These are phyloP conservation scores for Phytophthora nicotianae DNA, from an alignment of 352 stramenopile genomes.

Conservation along the genomic window DNA sequence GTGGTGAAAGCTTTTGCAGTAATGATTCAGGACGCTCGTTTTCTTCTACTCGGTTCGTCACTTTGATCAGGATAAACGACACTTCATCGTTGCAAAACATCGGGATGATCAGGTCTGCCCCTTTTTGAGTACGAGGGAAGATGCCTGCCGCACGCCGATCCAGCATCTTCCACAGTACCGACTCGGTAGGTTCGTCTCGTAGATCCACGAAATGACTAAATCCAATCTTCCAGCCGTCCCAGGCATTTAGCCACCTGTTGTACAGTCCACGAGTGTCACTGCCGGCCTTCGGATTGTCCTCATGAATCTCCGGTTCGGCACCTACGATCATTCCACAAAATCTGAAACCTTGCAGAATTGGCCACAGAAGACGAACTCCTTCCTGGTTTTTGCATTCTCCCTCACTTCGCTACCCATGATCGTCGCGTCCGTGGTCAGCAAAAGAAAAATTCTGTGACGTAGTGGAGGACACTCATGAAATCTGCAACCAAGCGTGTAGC, in stretches of 20 bases:
- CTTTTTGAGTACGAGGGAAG: not conserved
- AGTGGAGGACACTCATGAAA: conserved; percentile 31
- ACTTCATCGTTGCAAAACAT: not conserved
- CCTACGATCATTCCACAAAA: too few relatives aligned
- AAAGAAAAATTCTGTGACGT: conserved; percentile 9
- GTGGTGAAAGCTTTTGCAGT: too few relatives aligned
- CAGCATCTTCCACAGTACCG: not conserved
- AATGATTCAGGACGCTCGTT: too few relatives aligned
- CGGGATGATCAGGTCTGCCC: not conserved
- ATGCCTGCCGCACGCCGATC: conserved; percentile 1
- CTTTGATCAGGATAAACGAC: too few relatives aligned
- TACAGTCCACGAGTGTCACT: too few relatives aligned
- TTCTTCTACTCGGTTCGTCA: too few relatives aligned
- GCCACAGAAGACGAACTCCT: too few relatives aligned
- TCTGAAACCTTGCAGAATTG: too few relatives aligned
- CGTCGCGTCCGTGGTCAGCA: not conserved
- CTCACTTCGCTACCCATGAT: not conserved
- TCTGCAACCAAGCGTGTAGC: conserved; percentile 25
- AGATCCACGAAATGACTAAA: conserved; percentile 1
- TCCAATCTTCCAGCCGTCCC: not conserved
- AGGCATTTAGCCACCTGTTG: not conserved
- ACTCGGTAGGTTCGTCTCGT: not conserved
- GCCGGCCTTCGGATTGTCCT: too few relatives aligned
- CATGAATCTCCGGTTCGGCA: too few relatives aligned
- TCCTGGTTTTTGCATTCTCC: too few relatives aligned